phyloP scores from a whole-genome alignment of 345 rosid species.

The Bruguiera gymnorhiza region DNA sequence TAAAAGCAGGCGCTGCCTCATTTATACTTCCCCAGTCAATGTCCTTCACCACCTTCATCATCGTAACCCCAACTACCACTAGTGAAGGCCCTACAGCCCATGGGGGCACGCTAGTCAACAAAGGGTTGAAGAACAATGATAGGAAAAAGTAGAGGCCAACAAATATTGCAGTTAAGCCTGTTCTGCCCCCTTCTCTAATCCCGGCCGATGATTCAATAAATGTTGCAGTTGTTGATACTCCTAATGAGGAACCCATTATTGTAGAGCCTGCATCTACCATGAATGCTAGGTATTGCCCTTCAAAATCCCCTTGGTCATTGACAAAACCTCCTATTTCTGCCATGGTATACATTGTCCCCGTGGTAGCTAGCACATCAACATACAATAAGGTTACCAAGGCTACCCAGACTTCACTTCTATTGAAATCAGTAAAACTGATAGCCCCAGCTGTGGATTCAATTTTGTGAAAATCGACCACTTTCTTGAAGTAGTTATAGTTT shows the following conservation, averaged over 20 bases:
- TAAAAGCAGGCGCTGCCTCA: conserved; percentile 76
- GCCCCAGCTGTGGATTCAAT: conserved; percentile 74
- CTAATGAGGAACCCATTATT: conserved; percentile 59
- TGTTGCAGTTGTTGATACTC: conserved; percentile 64
- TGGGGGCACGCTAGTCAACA: conserved; percentile 67
- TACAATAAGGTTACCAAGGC: conserved; percentile 63
- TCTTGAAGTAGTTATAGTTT: conserved; percentile 60
- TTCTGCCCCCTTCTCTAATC: conserved; percentile 80
- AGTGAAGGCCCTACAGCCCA: conserved; percentile 94
- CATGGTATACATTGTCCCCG: conserved; percentile 71
- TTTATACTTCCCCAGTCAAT: conserved; percentile 64
- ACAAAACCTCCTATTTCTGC: conserved; percentile 77
- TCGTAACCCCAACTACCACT: conserved; percentile 79
- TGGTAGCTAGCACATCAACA: conserved; percentile 68
- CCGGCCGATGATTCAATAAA: conserved; percentile 88
- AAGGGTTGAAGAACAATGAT: conserved; percentile 68
- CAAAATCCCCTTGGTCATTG: conserved; percentile 56
- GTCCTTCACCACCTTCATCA: conserved; percentile 79
- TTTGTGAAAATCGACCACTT: conserved; percentile 64
- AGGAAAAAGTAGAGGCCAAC: conserved; percentile 53
- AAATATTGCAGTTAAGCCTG: conserved; percentile 75
- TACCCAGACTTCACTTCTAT: conserved; percentile 58
- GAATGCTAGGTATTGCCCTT: conserved; percentile 77
- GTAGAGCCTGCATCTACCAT: conserved; percentile 81
- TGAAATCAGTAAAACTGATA: conserved; percentile 56